Evolutionary conservation across 2,329 filamentous ascomycete genomes (phyloP), one percentile per base, ranked within the genome.

Genomic region (Cladophialophora chaetospira): DNA sequence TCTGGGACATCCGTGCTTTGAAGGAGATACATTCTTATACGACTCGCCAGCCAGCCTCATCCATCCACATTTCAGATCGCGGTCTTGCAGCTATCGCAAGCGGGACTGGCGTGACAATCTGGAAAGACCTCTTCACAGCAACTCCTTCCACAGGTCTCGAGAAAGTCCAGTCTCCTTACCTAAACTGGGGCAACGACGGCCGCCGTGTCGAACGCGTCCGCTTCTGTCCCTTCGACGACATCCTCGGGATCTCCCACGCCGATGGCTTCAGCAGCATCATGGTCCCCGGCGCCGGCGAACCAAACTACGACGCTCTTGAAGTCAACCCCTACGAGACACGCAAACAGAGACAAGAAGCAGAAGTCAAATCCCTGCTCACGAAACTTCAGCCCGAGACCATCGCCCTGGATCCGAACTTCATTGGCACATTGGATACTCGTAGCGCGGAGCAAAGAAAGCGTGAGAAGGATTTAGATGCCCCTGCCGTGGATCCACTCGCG

Each of bases 381-480:
- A 99, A 99, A 78, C 80, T 99, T 45, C 86, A 92, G 68, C 93
- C 94, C 3, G 93, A 96, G 70, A 99, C 97, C 91, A 99, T 99
- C 62, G 89, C 91, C 1, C 79, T 99, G 19, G 88, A 99, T 70
- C 93, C 94, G 65, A 88, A 94, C 73, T 95, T 91, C 70, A 85
- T 99, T 66, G 94, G 94, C 53, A 90, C 86, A 65, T 80, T 99
- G 28, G 92, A 99, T 70, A 78, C 91, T 55, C 83, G 89, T 48
- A 90, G 88, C 31, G 85, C 92, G 59, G 82, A 89, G 75, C 87
- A 94, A 77, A 82, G 87, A 46, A 82, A 85, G 68, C 85, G 85
- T 23, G 91, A 95, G 68, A 86, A 83, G 69, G 88, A 96, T 69
- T 81, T 95, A 36, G 93, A 97, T 66, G 80, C 84, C 6, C 86